phyloP scores from a whole-genome alignment of 192 early-diverging fungal species.

The Pilobolus umbonatus region DNA sequence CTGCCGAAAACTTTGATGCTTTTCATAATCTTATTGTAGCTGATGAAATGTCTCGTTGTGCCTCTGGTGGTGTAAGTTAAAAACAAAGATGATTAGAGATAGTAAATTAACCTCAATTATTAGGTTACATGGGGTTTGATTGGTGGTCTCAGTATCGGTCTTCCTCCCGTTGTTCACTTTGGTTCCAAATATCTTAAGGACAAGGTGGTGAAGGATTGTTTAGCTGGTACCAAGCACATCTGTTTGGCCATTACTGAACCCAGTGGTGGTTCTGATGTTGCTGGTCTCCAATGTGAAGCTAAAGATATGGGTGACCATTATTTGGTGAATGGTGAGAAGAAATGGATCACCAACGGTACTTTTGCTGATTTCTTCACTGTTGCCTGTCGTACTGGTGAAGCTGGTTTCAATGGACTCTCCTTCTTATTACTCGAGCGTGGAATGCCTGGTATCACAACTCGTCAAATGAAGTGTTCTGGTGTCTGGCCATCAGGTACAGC shows the following conservation, averaged over 20 bases:
- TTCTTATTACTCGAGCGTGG: constrained; percentile 68
- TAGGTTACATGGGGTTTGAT: constrained; percentile 17
- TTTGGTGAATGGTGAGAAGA: constrained; percentile 83
- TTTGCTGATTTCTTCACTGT: constrained; percentile 82
- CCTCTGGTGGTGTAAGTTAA: constrained; percentile 64
- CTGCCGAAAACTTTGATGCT: constrained; percentile 51
- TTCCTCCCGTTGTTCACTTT: constrained; percentile 71
- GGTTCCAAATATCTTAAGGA: constrained; percentile 65
- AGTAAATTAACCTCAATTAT: not conserved
- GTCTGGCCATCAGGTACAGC: constrained; percentile 70
- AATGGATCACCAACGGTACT: constrained; percentile 80
- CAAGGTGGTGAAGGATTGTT: constrained; percentile 57
- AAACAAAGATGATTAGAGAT: too few species aligned
- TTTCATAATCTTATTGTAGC: constrained; percentile 73
- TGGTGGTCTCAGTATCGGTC: constrained; percentile 62
- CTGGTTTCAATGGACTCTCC: constrained; percentile 72
- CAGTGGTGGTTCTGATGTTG: constrained; percentile 67
- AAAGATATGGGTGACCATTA: constrained; percentile 68
- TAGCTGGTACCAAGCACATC: constrained; percentile 73
- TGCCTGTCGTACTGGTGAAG: constrained; percentile 70
- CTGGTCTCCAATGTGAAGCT: constrained; percentile 63
- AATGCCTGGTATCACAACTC: constrained; percentile 72
- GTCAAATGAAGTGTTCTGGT: constrained; percentile 79
- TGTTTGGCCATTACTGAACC: constrained; percentile 81
- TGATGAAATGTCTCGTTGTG: constrained; percentile 78